Evolutionary conservation across 139 green algal genomes (phyloP), one percentile per base, ranked within the genome.

Genomic region (Volvox reticuliferus): DNA sequence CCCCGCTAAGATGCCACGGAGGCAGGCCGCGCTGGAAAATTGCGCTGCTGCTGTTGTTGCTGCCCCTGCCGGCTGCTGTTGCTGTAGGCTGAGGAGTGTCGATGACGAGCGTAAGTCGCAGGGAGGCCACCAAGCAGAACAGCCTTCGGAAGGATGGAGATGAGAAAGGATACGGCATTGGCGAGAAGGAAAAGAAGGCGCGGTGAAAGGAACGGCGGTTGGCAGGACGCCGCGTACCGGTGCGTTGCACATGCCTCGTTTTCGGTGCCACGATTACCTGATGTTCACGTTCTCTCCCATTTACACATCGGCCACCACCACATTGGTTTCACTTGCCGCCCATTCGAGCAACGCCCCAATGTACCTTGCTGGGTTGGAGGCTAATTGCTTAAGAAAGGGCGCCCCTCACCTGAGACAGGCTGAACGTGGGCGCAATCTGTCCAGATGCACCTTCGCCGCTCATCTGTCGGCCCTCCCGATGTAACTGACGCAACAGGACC

Each of bases 401-500:
- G n/a, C n/a, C n/a, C n/a, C n/a, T n/a, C n/a, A 86, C 79, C 79
- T 73, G 79, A 17, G 79, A 55, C 19, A 86, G 50, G 50, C 79
- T 86, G 24, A 73, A 71, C 13, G 55, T 63, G 16, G 79, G 50
- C 16, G 55, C 19, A 13, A 73, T 28, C 0, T 61, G 26, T 55
- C 79, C 79, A 24, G 26, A 36, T 18, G 78, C 78, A 17, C 78
- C 78, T 20, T 1, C 50, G 55, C 79, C 28, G 24, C 79, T 55
- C 24, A 32, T 17, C 50, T 55, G 50, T n/a, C 81, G 61, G 0
- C 81, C 62, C 35, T 77, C 81, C 0, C 61, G 30, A 21, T 65
- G 81, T 32, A 88, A 62, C 20, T 79, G 63, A 1, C 82, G 82
- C 63, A 88, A 67, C 65, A 88, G 82, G 22, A 79, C 26, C 82